phyloP scores from a whole-genome alignment of 257 asterid species.

The Solanum medicagineum region DNA sequence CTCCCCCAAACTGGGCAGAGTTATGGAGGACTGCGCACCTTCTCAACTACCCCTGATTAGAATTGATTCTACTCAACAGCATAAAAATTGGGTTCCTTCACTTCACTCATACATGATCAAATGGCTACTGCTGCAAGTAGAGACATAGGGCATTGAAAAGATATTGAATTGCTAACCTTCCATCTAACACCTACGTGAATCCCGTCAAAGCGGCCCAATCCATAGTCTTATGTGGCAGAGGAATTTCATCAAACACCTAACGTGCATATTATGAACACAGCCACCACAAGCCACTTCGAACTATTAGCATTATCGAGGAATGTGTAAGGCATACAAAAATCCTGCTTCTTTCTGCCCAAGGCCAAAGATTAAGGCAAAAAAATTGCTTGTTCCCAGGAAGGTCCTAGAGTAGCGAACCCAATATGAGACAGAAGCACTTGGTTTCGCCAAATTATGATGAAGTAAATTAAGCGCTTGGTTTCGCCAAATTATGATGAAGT shows the following conservation, averaged over 20 bases:
- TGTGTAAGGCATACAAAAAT: background rate
- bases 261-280: background rate
- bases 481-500: background rate
- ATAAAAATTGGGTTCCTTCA: background rate
- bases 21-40: background rate
- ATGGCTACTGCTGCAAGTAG: background rate
- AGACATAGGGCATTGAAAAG: background rate
- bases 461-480: background rate
- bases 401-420: too few relatives aligned
- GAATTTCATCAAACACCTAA: background rate
- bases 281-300: background rate
- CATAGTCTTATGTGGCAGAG: background rate
- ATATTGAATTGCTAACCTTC: background rate
- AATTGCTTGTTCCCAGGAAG: too few relatives aligned
- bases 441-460: background rate
- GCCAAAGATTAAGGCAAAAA: too few relatives aligned
- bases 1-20: background rate
- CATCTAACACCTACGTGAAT: background rate
- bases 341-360: too few relatives aligned
- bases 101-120: background rate
- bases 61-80: background rate
- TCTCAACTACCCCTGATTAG: background rate
- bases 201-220: background rate
- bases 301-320: background rate
- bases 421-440: background rate